These are phyloP conservation scores for Dryas integrifolia DNA, from an alignment of 331 rosid species.

Conservation along the genomic window DNA sequence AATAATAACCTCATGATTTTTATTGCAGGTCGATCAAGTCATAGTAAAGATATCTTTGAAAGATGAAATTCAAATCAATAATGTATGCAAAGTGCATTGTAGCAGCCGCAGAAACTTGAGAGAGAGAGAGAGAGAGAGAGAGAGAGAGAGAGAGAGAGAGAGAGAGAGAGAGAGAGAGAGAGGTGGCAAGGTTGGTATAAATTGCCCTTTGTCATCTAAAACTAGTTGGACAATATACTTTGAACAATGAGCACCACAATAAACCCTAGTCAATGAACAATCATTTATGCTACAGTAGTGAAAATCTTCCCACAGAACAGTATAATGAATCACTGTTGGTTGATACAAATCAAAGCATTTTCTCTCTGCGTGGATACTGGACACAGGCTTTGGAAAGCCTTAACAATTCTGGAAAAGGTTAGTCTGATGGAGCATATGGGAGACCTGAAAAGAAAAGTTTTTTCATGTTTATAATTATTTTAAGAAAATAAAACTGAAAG, in stretches of 20 bases:
- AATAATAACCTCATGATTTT: too few relatives aligned
- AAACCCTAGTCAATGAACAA: not conserved
- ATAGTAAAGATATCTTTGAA: not conserved
- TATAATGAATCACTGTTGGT: not conserved
- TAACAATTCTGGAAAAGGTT: constrained; percentile 24
- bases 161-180: too few relatives aligned
- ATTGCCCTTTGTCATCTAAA: not conserved
- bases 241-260: not conserved
- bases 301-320: not conserved
- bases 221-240: not conserved
- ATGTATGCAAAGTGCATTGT: not conserved
- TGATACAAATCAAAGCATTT: constrained; percentile 5
- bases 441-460: constrained; percentile 9
- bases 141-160: too few relatives aligned
- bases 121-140: too few relatives aligned
- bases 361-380: not conserved
- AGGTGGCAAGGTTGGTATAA: not conserved
- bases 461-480: not conserved
- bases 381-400: constrained; percentile 21
- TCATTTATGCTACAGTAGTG: not conserved
- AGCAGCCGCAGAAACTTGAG: not conserved
- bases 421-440: constrained; percentile 10
- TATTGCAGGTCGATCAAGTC: too few relatives aligned
- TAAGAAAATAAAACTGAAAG: not conserved
- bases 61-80: not conserved